A percentile compares a stretch with the other conserved stretches of the same genome.
These are phyloP conservation scores for Fraxinus baroniana DNA, from an alignment of 305 asterid genomes.

Conservation along the genomic window DNA sequence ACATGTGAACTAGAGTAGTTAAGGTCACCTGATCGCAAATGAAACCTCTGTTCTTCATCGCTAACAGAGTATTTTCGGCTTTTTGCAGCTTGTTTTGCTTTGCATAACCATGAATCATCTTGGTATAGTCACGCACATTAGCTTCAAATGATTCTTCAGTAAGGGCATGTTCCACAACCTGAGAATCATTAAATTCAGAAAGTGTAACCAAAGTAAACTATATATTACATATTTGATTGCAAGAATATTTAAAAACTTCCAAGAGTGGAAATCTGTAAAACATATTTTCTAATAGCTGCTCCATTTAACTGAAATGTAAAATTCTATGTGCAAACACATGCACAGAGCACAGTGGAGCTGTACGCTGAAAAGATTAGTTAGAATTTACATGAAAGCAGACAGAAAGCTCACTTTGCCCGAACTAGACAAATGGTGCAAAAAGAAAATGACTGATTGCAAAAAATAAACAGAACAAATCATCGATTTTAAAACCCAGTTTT, in stretches of 20 bases:
- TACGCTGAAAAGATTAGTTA: background rate
- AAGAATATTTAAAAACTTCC: background rate
- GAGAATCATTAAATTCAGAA: constrained; percentile 22
- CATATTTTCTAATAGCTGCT: background rate
- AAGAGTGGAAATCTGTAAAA: background rate
- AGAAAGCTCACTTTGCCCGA: background rate
- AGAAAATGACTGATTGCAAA: background rate
- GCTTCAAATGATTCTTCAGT: constrained; percentile 77
- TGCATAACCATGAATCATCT: constrained; percentile 64
- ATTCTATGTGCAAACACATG: background rate
- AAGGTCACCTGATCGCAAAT: constrained; percentile 73
- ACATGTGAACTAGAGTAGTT: constrained; percentile 80
- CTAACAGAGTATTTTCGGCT: constrained; percentile 56
- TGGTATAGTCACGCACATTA: constrained; percentile 77
- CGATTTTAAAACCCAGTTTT: background rate
- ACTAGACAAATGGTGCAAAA: background rate
- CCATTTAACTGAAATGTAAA: background rate
- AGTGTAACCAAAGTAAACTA: background rate
- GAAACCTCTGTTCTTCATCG: constrained; percentile 73
- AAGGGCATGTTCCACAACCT: constrained; percentile 71
- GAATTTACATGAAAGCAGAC: background rate
- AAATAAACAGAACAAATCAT: background rate
- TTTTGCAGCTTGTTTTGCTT: constrained; percentile 50
- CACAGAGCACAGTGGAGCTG: background rate
- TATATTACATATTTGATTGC: background rate